Evolutionary conservation across 1,284 basidiomycete genomes (phyloP), one percentile per base, ranked within the genome.

Genomic region (Sanghuangporus baumii): DNA sequence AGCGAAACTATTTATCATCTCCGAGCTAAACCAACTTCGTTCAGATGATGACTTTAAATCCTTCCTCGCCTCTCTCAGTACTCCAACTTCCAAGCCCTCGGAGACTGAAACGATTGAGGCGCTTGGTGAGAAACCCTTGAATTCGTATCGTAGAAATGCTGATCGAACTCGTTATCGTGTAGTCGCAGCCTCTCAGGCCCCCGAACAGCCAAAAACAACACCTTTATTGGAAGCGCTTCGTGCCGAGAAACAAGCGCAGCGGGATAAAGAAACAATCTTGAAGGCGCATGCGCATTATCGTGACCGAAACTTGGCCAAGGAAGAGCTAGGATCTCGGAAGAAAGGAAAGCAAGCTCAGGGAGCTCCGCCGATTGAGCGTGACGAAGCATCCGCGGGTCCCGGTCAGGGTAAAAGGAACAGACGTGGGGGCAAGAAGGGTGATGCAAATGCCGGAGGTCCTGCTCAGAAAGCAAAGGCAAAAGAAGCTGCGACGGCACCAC

Each of bases 151-250:
- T 23, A 16, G 11, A 34, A 54, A 20, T 26, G 50, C 59, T 61
- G 67, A 34, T 61, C 50, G 37, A 54, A 12, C 55, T 50, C n/a
- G 26, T 47, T 14, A n/a, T 6, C 23, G 20, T 48, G 26, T 59
- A 90, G 88, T 87, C 66, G 82, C 85, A 0, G 80, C 86, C 3
- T 78, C 78, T 3, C 85, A 85, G 66, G 78, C 82, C 0, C 73
- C 78, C 0, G 78, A 84, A 2, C 78, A 75, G 36, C 89, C 91
- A 0, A 93, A 87, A 63, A 89, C 89, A 0, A 96, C 94, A 0
- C 94, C 94, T 0, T 81, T 96, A 26, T 83, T 97, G 38, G 93
- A 95, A 69, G 92, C 93, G 1, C 82, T 97, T 60, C 91, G 91
- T 68, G 88, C 88, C 0, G 88, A 92, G 73, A 90, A 88, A 70